A percentile compares a stretch with the other conserved stretches of the same genome.
phyloP scores from a whole-genome alignment of 140 eudicot genomes.

The Ambrosia hybrid region DNA sequence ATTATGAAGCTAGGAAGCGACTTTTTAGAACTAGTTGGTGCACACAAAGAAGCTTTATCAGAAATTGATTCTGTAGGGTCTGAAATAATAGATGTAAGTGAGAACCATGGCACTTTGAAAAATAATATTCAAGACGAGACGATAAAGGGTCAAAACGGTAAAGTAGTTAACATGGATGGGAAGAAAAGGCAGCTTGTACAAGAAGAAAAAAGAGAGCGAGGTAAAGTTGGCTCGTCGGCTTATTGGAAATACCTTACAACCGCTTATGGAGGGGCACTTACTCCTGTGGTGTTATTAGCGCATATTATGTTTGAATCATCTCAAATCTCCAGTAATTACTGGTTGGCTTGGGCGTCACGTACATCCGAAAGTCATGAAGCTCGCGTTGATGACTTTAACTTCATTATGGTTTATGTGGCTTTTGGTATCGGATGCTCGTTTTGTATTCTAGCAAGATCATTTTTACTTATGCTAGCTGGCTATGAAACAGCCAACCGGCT shows the following conservation, averaged over 20 bases:
- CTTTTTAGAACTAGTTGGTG: constrained; percentile 85
- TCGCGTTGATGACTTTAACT: constrained; percentile 25
- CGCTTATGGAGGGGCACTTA: constrained; percentile 77
- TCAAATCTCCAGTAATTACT: constrained; percentile 82
- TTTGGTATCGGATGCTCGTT: constrained; percentile 58
- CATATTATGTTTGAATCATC: constrained; percentile 56
- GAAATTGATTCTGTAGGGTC: constrained; percentile 43
- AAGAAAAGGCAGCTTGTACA: constrained; percentile 66
- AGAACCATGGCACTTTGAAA: not conserved
- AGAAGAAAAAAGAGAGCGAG: constrained; percentile 86
- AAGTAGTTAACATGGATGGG: constrained; percentile 31
- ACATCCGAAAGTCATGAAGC: constrained; percentile 41
- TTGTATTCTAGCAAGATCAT: constrained; percentile 60
- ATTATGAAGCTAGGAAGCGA: constrained; percentile 67
- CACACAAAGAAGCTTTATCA: constrained; percentile 73
- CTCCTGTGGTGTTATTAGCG: constrained; percentile 59
- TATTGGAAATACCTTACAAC: constrained; percentile 86
- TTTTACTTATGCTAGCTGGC: constrained; percentile 51
- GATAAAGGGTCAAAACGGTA: constrained; percentile 28
- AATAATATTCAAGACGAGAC: constrained; percentile 22
- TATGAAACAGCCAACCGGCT: constrained; percentile 72
- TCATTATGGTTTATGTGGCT: constrained; percentile 60
- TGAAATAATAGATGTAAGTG: too few relatives aligned
- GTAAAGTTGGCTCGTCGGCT: constrained; percentile 61
- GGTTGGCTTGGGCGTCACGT: constrained; percentile 94